These are phyloP conservation scores for Ganoderma lingzhi DNA, from an alignment of 1,284 basidiomycete species.

Conservation along the genomic window DNA sequence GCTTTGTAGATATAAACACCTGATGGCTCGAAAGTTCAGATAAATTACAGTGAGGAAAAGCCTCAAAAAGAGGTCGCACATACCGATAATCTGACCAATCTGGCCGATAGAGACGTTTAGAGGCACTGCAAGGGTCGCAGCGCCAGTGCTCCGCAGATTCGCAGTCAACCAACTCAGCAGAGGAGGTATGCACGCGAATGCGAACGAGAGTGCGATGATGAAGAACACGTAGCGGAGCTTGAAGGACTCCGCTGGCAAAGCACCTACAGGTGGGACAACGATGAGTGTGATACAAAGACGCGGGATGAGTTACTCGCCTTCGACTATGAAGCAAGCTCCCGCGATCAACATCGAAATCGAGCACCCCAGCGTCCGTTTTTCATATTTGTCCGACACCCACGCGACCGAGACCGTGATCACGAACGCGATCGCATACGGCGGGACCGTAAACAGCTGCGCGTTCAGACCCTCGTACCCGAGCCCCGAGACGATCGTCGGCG, in stretches of 20 bases:
- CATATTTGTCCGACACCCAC: constrained; percentile 32
- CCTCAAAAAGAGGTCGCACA: constrained; percentile 2
- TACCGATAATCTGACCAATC: constrained; percentile 47
- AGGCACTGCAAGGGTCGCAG: constrained; percentile 46
- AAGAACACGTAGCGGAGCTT: constrained; percentile 46
- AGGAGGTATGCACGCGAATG: constrained; percentile 47
- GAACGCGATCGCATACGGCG: constrained; percentile 55
- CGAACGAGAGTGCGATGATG: constrained; percentile 45
- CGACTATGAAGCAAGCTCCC: constrained; percentile 32
- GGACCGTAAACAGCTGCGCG: constrained; percentile 66
- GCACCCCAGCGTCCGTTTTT: constrained; percentile 29
- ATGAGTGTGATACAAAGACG: not conserved
- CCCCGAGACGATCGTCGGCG: constrained; percentile 47
- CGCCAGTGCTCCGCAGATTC: constrained; percentile 44
- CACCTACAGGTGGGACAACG: constrained; percentile 27
- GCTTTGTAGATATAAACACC: constrained; percentile 50
- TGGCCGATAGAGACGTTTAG: constrained; percentile 48
- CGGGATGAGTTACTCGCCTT: constrained; percentile 21
- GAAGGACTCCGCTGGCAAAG: constrained; percentile 41
- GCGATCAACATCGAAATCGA: constrained; percentile 28
- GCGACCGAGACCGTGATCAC: constrained; percentile 41
- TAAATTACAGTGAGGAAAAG: not conserved
- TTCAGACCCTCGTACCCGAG: constrained; percentile 54
- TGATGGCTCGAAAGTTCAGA: not conserved
- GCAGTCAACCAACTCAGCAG: constrained; percentile 49